Evolutionary conservation across 2,329 filamentous ascomycete species (phyloP).

Genomic region (Phialocephala sp.): DNA sequence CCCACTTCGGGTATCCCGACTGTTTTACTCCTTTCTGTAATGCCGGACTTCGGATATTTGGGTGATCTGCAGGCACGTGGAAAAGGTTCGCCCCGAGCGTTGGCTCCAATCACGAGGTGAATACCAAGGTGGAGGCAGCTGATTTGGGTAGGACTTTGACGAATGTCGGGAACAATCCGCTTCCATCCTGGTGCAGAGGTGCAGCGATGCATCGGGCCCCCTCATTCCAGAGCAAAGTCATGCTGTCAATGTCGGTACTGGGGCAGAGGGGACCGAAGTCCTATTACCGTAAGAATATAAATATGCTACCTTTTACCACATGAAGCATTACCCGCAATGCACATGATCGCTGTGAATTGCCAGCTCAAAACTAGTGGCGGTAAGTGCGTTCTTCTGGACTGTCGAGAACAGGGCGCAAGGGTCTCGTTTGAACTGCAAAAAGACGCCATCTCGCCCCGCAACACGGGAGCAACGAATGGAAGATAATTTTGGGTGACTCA

Average conservation of each 20-base stretch:
- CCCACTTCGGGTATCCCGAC: background rate
- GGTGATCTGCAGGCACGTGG: constrained; percentile 1
- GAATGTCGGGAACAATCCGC: constrained; percentile 1
- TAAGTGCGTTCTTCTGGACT: background rate
- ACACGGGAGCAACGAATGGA: background rate
- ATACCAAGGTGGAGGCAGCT: constrained; percentile 1
- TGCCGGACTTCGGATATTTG: background rate
- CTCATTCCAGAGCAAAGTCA: background rate
- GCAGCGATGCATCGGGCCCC: background rate
- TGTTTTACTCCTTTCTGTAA: constrained; percentile 3
- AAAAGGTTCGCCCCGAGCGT: constrained; percentile 8
- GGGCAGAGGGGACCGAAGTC: background rate
- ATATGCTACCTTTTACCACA: constrained; percentile 1
- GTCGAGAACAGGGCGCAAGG: background rate
- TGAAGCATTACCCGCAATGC: background rate
- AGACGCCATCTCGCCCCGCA: background rate
- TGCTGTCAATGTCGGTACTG: background rate
- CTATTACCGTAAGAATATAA: background rate
- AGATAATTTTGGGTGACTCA: constrained; percentile 2
- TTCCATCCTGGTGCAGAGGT: background rate
- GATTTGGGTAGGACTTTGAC: background rate
- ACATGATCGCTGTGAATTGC: background rate
- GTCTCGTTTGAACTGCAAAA: background rate
- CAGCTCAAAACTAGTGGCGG: background rate
- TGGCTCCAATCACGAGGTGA: constrained; percentile 3